These are phyloP conservation scores for Exophiala viscosa DNA, from an alignment of 2,329 filamentous ascomycete genomes.

Conservation along the genomic window DNA sequence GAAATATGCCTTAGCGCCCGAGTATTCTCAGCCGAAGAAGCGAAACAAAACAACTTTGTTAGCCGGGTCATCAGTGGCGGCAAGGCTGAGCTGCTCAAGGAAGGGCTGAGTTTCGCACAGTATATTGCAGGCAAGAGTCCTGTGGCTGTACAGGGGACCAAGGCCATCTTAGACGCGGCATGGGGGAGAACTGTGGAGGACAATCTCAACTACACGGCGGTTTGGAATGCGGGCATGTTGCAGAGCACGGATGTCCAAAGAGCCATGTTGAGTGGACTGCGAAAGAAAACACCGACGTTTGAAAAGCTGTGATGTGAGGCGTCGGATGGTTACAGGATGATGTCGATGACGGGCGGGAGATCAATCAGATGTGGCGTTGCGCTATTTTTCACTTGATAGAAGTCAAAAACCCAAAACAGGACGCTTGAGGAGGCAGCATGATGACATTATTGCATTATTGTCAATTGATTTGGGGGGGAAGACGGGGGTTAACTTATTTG, in stretches of 20 bases:
- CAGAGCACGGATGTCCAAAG: conserved; percentile 74
- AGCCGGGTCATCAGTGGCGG: conserved; percentile 36
- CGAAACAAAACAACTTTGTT: conserved; percentile 43
- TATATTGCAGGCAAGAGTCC: conserved; percentile 77
- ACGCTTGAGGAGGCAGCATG: no score
- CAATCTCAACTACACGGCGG: conserved; percentile 76
- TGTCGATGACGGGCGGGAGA: background rate
- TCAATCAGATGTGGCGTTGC: background rate
- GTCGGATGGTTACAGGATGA: background rate
- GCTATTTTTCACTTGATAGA: background rate
- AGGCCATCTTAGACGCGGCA: conserved; percentile 78
- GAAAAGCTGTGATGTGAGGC: conserved; percentile 64
- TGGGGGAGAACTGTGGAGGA: conserved; percentile 74
- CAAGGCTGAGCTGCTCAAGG: conserved; percentile 61
- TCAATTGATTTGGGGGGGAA: no score
- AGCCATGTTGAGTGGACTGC: conserved; percentile 70
- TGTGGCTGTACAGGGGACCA: conserved; percentile 80
- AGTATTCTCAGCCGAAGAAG: conserved; percentile 44
- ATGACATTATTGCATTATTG: background rate
- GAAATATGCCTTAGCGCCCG: conserved; percentile 46
- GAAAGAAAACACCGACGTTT: conserved; percentile 77
- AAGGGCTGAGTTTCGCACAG: conserved; percentile 60
- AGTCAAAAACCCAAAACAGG: background rate
- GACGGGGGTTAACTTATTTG: background rate
- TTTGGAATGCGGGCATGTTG: conserved; percentile 82